A percentile compares a stretch with the other conserved stretches of the same genome.
Evolutionary conservation across 1,284 basidiomycete genomes (phyloP).

Genomic region (Ceratobasidium sp.): DNA sequence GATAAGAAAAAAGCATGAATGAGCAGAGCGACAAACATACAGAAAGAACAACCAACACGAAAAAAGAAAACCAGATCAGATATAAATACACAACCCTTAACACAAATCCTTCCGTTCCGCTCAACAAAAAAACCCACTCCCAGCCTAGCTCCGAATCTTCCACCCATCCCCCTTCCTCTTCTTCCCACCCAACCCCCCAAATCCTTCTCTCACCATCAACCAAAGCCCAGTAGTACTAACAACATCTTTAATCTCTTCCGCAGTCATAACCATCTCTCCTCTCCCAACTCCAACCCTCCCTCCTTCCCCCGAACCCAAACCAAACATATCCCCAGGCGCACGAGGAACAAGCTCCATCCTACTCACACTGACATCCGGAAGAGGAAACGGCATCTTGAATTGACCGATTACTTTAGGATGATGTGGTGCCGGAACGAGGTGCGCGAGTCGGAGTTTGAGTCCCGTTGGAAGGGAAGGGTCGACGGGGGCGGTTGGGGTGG

Average conservation of each 20-base stretch:
- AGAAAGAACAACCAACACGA: no score
- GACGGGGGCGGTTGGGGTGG: neutral
- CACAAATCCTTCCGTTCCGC: no score
- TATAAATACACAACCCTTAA: no score
- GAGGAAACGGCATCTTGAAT: conserved; percentile 88
- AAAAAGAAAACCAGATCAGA: no score
- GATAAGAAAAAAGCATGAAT: no score
- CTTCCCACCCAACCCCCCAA: conserved; percentile 89
- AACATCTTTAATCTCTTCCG: conserved; percentile 95
- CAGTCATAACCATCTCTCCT: conserved; percentile 71
- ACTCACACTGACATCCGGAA: conserved; percentile 77
- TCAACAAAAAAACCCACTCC: no score
- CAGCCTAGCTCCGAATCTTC: conserved; percentile 65
- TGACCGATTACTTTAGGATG: conserved; percentile 90
- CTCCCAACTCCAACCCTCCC: conserved; percentile 50
- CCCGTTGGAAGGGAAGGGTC: conserved; percentile 40
- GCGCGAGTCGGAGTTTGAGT: conserved; percentile 75
- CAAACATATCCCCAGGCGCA: conserved; percentile 28
- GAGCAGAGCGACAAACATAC: no score
- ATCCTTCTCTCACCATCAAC: conserved; percentile 92
- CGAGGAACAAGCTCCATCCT: conserved; percentile 53
- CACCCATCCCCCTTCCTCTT: conserved; percentile 83
- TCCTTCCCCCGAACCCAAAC: conserved; percentile 24
- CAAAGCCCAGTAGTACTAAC: conserved; percentile 91
- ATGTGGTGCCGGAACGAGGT: conserved; percentile 79